Percentiles rank a stretch among this genome's conserved stretches.
These are phyloP conservation scores for Chloroidium sp. DNA, from an alignment of 163 green algal genomes.

Conservation along the genomic window DNA sequence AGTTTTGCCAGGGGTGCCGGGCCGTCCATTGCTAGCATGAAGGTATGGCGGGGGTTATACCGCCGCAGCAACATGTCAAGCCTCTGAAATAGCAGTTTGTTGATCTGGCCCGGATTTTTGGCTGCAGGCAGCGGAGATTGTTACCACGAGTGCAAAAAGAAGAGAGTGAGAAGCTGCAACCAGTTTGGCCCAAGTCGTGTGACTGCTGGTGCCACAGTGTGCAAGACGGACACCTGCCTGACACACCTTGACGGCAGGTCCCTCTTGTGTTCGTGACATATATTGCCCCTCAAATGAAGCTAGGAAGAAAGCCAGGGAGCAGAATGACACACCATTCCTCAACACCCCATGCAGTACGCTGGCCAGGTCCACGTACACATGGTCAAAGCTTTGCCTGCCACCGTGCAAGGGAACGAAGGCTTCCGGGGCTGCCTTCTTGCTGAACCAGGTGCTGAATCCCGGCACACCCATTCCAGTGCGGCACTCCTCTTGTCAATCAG, in stretches of 20 bases:
- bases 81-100: conserved; percentile 46
- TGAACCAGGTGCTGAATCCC: not conserved
- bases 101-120: conserved; percentile 35
- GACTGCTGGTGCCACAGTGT: not conserved
- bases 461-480: not conserved
- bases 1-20: conserved; percentile 81
- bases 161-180: no score
- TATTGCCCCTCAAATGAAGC: not conserved
- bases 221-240: not conserved
- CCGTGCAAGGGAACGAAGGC: not conserved
- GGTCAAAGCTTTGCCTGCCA: conserved; percentile 16
- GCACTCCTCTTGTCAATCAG: no score
- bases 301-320: not conserved
- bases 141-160: not conserved
- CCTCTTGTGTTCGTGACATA: no score
- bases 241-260: no score
- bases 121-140: conserved; percentile 14
- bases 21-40: conserved; percentile 75
- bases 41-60: conserved; percentile 36
- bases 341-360: conserved; percentile 42
- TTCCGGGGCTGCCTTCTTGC: not conserved
- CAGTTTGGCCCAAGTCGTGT: not conserved
- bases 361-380: conserved; percentile 55
- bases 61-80: conserved; percentile 52
- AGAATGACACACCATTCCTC: conserved; percentile 26